Base-by-base conservation (phyloP, 148 eudicot species). In the Cornus controversa region DNA sequence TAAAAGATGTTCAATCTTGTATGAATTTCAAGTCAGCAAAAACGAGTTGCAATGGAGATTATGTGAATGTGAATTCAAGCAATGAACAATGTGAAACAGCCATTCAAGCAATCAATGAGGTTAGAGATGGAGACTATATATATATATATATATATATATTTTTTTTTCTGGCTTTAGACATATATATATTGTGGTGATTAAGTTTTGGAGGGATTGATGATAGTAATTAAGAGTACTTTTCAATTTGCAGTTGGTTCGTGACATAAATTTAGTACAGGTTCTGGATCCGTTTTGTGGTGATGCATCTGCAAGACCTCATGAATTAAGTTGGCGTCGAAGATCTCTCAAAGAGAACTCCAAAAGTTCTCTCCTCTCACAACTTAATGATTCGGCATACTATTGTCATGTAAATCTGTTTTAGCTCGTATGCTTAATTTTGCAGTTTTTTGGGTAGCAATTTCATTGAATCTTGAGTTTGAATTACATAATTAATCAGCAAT, bases 261-360 rank as follows among this genome's bases (percentile, higher is more conserved):
- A 67, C 70, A 67, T 67, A 67, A 67, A 67, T 31, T 31, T 67
- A 10, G 10, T 31, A 18, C 20, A 67, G 3, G 42, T 67, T 67
- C 29, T 67, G 70, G 70, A 67, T 27, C 70, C 70, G 31, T 67
- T 31, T 67, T 67, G 70, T 67, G 70, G 70, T 13, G n/a, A 67
- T 16, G 70, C 70, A 28, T 67, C 70, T 0, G 29, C 31, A 8
- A 67, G 70, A 22, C 70, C 70, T 5, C 70, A 67, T 67, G 23
- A 28, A 24, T 5, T 11, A 67, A 29, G 29, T 15, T 31, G n/a
- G 40, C 70, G 23, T 31, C 40, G 13, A 29, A 67, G 70, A 67
- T 28, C 40, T 15, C 70, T 67, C 10, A 29, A 67, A 67, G 70
- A 67, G 70, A 45, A 18, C 23, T 9, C 70, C 26, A 31, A 68